Conservation (phyloP, 2,329 filamentous ascomycete genomes). For the Helicocarpus griseus region DNA sequence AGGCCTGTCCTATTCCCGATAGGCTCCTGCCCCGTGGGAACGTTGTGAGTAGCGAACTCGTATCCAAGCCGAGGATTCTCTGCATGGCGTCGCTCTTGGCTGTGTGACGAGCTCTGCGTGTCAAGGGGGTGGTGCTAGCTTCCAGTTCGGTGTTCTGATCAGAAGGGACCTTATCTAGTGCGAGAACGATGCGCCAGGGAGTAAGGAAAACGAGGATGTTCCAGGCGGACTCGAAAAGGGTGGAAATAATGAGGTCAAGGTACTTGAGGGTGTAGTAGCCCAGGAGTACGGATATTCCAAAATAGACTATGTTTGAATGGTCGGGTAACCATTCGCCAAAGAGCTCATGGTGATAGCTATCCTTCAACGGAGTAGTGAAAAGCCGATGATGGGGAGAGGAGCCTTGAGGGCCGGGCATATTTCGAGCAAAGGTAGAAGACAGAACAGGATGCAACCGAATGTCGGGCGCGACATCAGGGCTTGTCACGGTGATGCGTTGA, state of each 20-base stretch:
- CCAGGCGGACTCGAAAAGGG: conserved; percentile 27
- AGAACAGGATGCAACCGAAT: neutral
- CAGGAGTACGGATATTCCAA: conserved; percentile 20
- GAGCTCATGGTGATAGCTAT: conserved; percentile 26
- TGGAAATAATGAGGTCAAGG: conserved; percentile 19
- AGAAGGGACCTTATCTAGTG: conserved; percentile 41
- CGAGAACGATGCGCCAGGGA: conserved; percentile 31
- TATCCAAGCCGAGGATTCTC: conserved; percentile 53
- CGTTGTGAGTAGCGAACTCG: conserved; percentile 49
- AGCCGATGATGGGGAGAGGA: neutral
- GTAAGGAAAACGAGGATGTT: conserved; percentile 29
- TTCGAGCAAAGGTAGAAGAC: neutral
- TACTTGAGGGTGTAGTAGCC: conserved; percentile 23
- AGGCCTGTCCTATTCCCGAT: conserved; percentile 42
- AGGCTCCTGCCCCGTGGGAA: conserved; percentile 47
- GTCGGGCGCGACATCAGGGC: neutral
- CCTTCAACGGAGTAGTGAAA: conserved; percentile 2
- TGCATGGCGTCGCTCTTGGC: conserved; percentile 58
- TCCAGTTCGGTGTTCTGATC: conserved; percentile 25
- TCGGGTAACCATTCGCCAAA: conserved; percentile 19
- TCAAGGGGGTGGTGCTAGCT: neutral
- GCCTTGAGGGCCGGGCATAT: conserved; percentile 10
- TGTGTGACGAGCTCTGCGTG: conserved; percentile 14
- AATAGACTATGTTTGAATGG: conserved; percentile 21
- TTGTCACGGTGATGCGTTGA: neutral